These are phyloP conservation scores for Phytophthora pistaciae DNA, from an alignment of 352 stramenopile genomes.

Conservation along the genomic window DNA sequence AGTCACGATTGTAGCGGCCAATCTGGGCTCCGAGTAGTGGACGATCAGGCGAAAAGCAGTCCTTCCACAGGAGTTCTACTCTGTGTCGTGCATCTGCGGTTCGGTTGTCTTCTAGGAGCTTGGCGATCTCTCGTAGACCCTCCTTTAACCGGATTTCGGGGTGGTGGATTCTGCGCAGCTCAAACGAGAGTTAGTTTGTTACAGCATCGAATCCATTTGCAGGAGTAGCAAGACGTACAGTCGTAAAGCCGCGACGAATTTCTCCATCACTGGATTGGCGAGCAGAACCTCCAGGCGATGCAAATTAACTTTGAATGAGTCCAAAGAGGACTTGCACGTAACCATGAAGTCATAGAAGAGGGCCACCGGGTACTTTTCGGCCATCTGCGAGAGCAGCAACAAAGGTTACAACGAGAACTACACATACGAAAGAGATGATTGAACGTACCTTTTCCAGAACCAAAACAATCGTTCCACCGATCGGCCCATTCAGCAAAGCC, in stretches of 20 bases:
- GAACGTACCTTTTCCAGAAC: conserved; percentile 80
- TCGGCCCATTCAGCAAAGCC: conserved; percentile 67
- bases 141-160: conserved; percentile 86
- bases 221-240: conserved; percentile 69
- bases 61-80: conserved; percentile 57
- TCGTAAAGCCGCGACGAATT: conserved; percentile 80
- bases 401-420: conserved; percentile 10
- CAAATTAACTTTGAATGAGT: conserved; percentile 55
- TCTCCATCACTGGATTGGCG: conserved; percentile 80
- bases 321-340: conserved; percentile 50
- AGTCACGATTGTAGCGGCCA: conserved; percentile 83
- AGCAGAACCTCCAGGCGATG: conserved; percentile 57
- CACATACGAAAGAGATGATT: background rate
- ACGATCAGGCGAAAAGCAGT: conserved; percentile 70
- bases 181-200: conserved; percentile 19
- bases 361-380: conserved; percentile 70
- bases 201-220: background rate
- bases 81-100: conserved; percentile 37
- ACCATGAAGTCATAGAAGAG: conserved; percentile 90
- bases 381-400: conserved; percentile 55
- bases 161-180: conserved; percentile 70
- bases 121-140: conserved; percentile 71
- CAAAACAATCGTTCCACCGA: conserved; percentile 60
- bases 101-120: conserved; percentile 67
- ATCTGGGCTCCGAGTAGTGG: conserved; percentile 64